phyloP scores from a whole-genome alignment of 2,329 filamentous ascomycete genomes.

The Aspergillus unguis region DNA sequence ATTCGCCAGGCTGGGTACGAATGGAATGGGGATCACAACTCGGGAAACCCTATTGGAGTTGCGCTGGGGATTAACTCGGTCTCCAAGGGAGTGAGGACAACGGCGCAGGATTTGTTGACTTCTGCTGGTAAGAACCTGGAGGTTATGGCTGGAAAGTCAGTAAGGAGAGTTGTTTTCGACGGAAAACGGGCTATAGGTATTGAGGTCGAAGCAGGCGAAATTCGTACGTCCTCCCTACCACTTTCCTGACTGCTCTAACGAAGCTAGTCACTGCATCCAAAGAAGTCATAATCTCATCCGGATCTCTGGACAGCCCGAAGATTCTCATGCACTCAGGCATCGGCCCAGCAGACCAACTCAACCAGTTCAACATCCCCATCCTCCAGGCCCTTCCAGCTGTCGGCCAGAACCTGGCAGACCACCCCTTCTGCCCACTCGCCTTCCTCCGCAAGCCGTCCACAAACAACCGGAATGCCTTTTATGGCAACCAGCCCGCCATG shows the following conservation, averaged over 20 bases:
- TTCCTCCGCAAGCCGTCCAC: slow-evolving; percentile 42
- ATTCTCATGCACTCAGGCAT: slow-evolving; percentile 51
- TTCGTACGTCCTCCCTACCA: slow-evolving; percentile 28
- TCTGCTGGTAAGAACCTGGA: slow-evolving; percentile 51
- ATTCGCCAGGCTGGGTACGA: slow-evolving; percentile 50
- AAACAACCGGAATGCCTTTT: slow-evolving; percentile 48
- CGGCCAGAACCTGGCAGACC: slow-evolving; percentile 47
- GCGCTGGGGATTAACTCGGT: slow-evolving; percentile 50
- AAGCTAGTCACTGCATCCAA: slow-evolving; percentile 31
- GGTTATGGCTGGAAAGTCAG: slow-evolving; percentile 49
- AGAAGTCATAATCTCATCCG: slow-evolving; percentile 42
- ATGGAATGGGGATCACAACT: slow-evolving; percentile 56
- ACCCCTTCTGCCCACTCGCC: slow-evolving; percentile 31
- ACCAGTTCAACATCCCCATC: slow-evolving; percentile 41
- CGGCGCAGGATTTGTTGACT: slow-evolving; percentile 50
- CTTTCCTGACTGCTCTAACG: neutral
- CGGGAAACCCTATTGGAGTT: slow-evolving; percentile 58
- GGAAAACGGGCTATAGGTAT: slow-evolving; percentile 48
- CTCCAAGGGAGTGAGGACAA: slow-evolving; percentile 49
- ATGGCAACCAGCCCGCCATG: slow-evolving; percentile 41
- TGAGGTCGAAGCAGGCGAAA: slow-evolving; percentile 35
- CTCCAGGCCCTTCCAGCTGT: slow-evolving; percentile 41
- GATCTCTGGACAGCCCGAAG: slow-evolving; percentile 39
- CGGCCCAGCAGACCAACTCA: slow-evolving; percentile 43
- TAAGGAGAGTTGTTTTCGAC: slow-evolving; percentile 49